Conservation (phyloP, 1,284 basidiomycete species). For the Naganishia cerealis region DNA sequence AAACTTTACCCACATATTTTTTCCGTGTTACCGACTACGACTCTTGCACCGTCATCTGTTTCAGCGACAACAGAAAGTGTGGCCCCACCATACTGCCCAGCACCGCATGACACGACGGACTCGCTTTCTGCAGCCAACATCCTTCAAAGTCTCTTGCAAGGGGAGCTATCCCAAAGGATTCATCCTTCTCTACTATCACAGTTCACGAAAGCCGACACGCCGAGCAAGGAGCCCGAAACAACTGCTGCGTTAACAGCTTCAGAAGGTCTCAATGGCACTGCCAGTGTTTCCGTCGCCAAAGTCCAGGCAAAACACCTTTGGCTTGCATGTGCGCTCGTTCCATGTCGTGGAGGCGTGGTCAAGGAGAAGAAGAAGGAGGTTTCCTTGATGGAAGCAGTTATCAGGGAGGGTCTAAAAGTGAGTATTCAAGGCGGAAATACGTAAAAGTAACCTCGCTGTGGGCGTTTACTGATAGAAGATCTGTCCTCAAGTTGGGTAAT, state of each 20-base stretch:
- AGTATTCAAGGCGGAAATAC: constrained; percentile 20
- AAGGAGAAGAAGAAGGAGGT: constrained; percentile 65
- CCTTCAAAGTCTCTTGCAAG: constrained; percentile 6
- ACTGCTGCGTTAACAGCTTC: constrained; percentile 5
- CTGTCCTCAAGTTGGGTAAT: constrained; percentile 61
- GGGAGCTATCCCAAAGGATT: constrained; percentile 41
- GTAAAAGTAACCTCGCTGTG: background rate
- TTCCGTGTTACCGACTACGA: constrained; percentile 59
- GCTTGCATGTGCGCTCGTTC: constrained; percentile 68
- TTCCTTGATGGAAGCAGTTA: constrained; percentile 66
- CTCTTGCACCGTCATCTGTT: constrained; percentile 57
- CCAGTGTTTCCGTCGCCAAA: constrained; percentile 38
- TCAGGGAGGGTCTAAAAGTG: constrained; percentile 76
- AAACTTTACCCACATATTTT: constrained; percentile 73
- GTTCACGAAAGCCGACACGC: background rate
- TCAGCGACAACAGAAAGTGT: background rate
- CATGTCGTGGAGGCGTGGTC: constrained; percentile 65
- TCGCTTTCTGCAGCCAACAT: constrained; percentile 19
- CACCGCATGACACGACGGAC: constrained; percentile 32
- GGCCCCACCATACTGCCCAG: constrained; percentile 35
- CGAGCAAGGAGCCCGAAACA: background rate
- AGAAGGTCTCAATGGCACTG: constrained; percentile 37
- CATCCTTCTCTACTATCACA: constrained; percentile 31
- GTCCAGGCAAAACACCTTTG: constrained; percentile 57
- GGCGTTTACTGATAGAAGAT: constrained; percentile 8